Base-by-base conservation (phyloP, 2,329 filamentous ascomycete species). In the Didymella keratinophila region DNA sequence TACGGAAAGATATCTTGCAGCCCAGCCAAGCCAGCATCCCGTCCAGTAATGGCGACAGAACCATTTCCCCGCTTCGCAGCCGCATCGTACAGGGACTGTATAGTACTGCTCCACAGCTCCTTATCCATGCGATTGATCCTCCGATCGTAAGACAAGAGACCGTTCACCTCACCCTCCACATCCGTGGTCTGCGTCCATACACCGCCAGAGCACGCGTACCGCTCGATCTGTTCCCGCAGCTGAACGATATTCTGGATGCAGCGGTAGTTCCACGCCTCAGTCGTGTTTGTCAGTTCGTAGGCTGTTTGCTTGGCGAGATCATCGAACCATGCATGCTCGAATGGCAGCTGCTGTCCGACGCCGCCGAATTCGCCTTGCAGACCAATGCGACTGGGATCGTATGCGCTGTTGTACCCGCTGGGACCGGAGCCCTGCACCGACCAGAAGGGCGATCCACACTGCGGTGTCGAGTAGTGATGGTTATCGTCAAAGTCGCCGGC, bases 181-280 rank as follows among this genome's bases (percentile, higher is more conserved):
- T 91, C 89, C 0, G 87, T 89, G 0, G 88, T 91, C 78, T 91
- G 89, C 0, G 89, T 91, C 83, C 87, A 91, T 0, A 91, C 83
- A 11, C 84, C 89, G 0, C 85, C 89, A 32, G 84, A 89, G 75
- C 89, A 91, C 0, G 85, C 81, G 55, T 81, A 90, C 11, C 75
- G 76, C 57, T 85, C 80, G 12, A 81, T 73, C 58, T 85, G 83
- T 2, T 81, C 80, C 12, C 71, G 67, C 2, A 86, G 71, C 57
- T 85, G 82, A 3, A 49, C 63, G 2, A 85, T 76, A 2, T 85
- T 71, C 14, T 82, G 65, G 41, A 87, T 82, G 0, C 84, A 83
- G 48, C 89, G 86, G 71, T 88, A 88, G 74, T 90, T 90, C 83
- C 88, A 91, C 0, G 82, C 79, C 0, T 85, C 81, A 1, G 88